phyloP scores from a whole-genome alignment of 2,329 filamentous ascomycete species.

The Didymella pinodella region DNA sequence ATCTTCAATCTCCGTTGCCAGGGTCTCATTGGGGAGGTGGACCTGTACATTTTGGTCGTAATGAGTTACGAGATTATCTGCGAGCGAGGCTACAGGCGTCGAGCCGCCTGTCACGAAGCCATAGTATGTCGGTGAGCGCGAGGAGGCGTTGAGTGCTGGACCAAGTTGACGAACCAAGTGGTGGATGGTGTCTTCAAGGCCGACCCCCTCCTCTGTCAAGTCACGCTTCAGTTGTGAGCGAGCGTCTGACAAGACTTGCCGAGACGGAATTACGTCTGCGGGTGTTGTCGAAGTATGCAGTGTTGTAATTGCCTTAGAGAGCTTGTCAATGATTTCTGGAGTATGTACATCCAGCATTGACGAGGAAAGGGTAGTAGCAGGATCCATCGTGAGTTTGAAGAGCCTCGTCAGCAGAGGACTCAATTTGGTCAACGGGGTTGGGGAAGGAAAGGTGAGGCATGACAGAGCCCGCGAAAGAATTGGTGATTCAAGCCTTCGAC shows the following conservation, averaged over 20 bases:
- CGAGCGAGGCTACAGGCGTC: slow-evolving; percentile 79
- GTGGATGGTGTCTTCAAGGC: slow-evolving; percentile 51
- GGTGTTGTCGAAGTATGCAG: slow-evolving; percentile 32
- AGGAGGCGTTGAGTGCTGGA: slow-evolving; percentile 71
- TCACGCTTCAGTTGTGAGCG: slow-evolving; percentile 46
- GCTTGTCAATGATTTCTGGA: slow-evolving; percentile 26
- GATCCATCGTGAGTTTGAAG: not conserved
- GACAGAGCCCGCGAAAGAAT: not conserved
- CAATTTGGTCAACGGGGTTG: not conserved
- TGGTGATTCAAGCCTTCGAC: not conserved
- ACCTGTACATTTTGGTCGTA: slow-evolving; percentile 87
- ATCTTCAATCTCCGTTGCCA: slow-evolving; percentile 79
- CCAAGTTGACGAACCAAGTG: slow-evolving; percentile 58
- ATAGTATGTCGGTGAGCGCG: slow-evolving; percentile 66
- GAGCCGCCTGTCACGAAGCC: slow-evolving; percentile 87
- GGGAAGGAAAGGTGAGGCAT: not conserved
- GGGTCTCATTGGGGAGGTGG: slow-evolving; percentile 77
- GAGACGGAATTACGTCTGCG: slow-evolving; percentile 48
- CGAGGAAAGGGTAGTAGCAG: not conserved
- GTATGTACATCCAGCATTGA: slow-evolving; percentile 26
- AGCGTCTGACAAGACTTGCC: slow-evolving; percentile 38
- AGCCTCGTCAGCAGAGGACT: not conserved
- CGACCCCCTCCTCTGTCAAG: slow-evolving; percentile 54
- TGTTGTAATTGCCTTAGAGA: slow-evolving; percentile 36
- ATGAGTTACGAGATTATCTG: slow-evolving; percentile 82